phyloP scores from a whole-genome alignment of 73 alveolate species.

The Blepharisma japonicum region DNA sequence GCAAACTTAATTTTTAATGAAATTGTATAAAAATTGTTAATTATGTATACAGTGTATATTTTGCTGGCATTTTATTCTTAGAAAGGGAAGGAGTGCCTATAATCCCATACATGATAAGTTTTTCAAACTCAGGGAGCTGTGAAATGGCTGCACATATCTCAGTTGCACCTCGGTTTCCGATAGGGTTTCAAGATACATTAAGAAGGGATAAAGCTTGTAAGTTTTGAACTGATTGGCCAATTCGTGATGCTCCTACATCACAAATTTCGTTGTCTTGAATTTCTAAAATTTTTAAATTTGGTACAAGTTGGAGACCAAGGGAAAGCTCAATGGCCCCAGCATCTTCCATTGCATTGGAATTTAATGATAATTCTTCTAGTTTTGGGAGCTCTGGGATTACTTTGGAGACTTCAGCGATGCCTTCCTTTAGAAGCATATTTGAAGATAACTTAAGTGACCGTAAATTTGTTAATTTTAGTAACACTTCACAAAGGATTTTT shows the following conservation, averaged over 20 bases:
- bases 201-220: no score
- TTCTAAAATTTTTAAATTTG: background rate
- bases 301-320: background rate
- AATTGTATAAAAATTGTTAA: no score
- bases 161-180: no score
- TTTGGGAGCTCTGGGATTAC: background rate
- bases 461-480: background rate
- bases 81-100: no score
- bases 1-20: no score
- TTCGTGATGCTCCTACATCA: constrained; percentile 1
- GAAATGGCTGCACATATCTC: no score
- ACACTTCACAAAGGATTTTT: background rate
- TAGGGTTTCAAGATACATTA: no score
- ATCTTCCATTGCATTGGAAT: background rate
- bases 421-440: background rate
- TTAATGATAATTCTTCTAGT: constrained; percentile 3
- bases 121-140: no score
- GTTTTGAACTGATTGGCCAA: no score
- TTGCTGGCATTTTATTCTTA: no score
- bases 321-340: background rate
- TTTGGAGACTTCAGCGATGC: background rate
- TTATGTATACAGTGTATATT: no score
- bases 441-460: background rate
- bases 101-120: no score
- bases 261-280: constrained; percentile 5